Conservation (phyloP, 805 yeast species). For the Debaryomyces castellii region DNA sequence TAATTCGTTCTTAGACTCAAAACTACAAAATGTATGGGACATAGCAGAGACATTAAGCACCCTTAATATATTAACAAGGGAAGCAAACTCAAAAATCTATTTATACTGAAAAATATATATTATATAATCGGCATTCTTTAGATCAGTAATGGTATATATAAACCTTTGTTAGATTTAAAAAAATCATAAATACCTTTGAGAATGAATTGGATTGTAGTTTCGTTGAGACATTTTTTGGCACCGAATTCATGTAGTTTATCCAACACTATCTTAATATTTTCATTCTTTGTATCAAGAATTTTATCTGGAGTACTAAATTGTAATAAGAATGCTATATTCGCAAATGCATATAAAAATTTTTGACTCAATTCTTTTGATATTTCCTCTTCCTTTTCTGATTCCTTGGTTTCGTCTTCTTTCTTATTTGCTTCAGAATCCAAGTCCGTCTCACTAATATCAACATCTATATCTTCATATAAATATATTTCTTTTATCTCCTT, state of each 20-base stretch:
- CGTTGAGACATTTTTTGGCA: conserved; percentile 9
- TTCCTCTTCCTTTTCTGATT: not conserved
- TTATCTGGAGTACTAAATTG: conserved; percentile 8
- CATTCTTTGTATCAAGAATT: not conserved
- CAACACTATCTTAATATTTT: conserved; percentile 8
- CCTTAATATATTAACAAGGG: conserved; percentile 38
- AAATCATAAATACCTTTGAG: conserved; percentile 22
- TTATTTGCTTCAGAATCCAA: too few species aligned
- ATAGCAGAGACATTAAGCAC: conserved; percentile 43
- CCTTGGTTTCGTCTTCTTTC: not conserved
- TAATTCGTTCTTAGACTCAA: conserved; percentile 58
- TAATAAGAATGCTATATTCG: conserved; percentile 22
- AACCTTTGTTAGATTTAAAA: conserved; percentile 25
- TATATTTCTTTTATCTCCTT: not conserved
- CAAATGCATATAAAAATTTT: conserved; percentile 10
- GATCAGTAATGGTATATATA: conserved; percentile 25
- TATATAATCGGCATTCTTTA: not conserved
- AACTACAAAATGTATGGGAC: conserved; percentile 63
- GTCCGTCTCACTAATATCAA: not conserved
- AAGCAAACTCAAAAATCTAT: conserved; percentile 48
- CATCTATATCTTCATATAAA: not conserved
- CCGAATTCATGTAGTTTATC: not conserved
- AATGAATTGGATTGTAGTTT: conserved; percentile 16
- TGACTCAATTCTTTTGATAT: not conserved
- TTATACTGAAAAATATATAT: conserved; percentile 39